These are phyloP conservation scores for Botryotinia globosa DNA, from an alignment of 2,329 filamentous ascomycete species.

Conservation along the genomic window DNA sequence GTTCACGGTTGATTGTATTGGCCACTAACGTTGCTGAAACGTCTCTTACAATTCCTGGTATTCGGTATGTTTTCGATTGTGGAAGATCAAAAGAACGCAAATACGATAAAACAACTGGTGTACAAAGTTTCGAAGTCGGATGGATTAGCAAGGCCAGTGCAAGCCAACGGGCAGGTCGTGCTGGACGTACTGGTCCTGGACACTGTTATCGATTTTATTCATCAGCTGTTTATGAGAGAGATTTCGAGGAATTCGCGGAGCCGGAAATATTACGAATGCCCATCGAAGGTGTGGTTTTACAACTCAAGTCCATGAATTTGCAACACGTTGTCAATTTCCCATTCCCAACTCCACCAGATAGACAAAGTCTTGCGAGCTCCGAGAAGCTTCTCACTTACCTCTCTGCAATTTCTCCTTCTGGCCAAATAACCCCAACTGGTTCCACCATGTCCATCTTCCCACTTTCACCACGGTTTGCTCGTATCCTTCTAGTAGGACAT, in stretches of 20 bases:
- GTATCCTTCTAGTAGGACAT: constrained; percentile 87
- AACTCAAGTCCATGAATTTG: constrained; percentile 92
- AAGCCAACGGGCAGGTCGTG: constrained; percentile 86
- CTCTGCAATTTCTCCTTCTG: constrained; percentile 69
- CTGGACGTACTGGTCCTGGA: constrained; percentile 89
- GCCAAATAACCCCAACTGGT: constrained; percentile 78
- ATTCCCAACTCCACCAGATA: constrained; percentile 86
- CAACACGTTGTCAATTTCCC: constrained; percentile 91
- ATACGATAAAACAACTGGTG: constrained; percentile 82
- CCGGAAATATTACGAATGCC: constrained; percentile 90
- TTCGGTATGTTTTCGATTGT: constrained; percentile 93
- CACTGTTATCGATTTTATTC: constrained; percentile 96
- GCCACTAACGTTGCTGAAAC: constrained; percentile 98
- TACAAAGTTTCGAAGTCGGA: constrained; percentile 90
- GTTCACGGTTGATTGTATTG: constrained; percentile 79
- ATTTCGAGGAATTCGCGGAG: constrained; percentile 80
- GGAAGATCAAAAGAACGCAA: constrained; percentile 89
- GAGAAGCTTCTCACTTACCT: constrained; percentile 85
- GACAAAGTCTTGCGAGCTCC: constrained; percentile 71
- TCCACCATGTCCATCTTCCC: constrained; percentile 85
- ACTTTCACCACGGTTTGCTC: constrained; percentile 82
- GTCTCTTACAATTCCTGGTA: constrained; percentile 91
- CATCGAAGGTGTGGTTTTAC: constrained; percentile 86
- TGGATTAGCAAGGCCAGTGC: constrained; percentile 99
- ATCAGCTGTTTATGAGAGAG: constrained; percentile 86